Base-by-base conservation (phyloP, 495 filamentous ascomycete species). In the Penicillium steckii region DNA sequence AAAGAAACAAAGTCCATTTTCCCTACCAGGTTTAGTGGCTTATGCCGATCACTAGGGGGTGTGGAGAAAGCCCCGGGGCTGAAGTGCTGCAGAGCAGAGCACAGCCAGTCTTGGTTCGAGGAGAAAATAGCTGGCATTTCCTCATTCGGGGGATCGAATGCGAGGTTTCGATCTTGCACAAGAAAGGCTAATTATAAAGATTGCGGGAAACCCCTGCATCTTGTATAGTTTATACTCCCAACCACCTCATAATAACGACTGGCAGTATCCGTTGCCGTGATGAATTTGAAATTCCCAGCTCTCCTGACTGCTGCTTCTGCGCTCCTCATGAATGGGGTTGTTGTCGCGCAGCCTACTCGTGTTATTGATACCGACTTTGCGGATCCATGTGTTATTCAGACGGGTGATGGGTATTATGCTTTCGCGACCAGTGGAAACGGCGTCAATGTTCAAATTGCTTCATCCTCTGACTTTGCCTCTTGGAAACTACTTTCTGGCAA, bases 311-410 rank as follows among this genome's bases (percentile, higher is more conserved):
- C 40, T 13, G 43, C 22, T 9, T 51, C 38, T 13, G 35, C 51
- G 3, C 1, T 50, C 25, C 12, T 59, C 3, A 37, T 52, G 12
- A 45, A 25, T 33, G 46, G 52, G 15, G 7, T 50, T 38, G 41
- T 42, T 13, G 33, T 42, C n/a, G 45, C 52, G 52, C 50, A 61
- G 18, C 35, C 60, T 10, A 44, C 46, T 23, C 66, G 58, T 8
- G 64, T 53, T 10, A 59, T 71, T 9, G 51, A 63, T 24, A 27
- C 56, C 2, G 56, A 72, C 50, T 72, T 72, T 27, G 47, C 69
- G 1, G 69, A 72, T 29, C 69, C 69, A 9, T 52, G 59, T 22
- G 56, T 70, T 37, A 60, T 72, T 41, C 44, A 62, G 45, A 56
- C 56, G 17, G 38, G 29, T 25, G 66, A 64, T 40, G 61, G 57